Base-by-base conservation (phyloP, 1,284 basidiomycete species). In the Agaricales sp. region DNA sequence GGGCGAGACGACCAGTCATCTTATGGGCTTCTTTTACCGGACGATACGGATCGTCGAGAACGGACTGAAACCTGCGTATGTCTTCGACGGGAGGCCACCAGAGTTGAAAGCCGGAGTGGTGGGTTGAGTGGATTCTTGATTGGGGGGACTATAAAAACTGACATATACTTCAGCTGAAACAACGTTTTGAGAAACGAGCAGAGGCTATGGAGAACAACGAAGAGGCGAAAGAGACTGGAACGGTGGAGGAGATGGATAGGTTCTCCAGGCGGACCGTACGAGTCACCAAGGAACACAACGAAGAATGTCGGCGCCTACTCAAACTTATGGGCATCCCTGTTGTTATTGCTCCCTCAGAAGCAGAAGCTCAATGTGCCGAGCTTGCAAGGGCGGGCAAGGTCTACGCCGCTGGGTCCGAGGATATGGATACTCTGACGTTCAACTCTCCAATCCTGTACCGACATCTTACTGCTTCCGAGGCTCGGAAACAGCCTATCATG, bases 351-450 rank as follows among this genome's bases (percentile, higher is more conserved):
- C 95, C 96, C 0, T 94, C 92, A 46, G 96, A 99, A 70, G 96
- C 96, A 1, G 96, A 99, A 65, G 96, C 96, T 0, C 96, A 99
- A 62, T 99, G 96, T 58, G 96, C 96, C 1, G 95, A 99, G 65
- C 81, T 99, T 2, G 93, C 92, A 13, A 80, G 93, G 23, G 92
- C 92, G 6, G 94, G 92, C 50, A 95, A 96, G 71, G 91, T 85
- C 52, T 3, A 62, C 18, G 96, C 90, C 0, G 94, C 94, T 3
- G 96, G 96, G 3, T 97, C 93, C 0, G 96, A 99, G 68, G 96
- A 99, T 63, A 99, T 99, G 96, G 96, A 99, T 61, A 99, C 96
- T 2, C 79, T 99, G 41, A 99, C 96, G 0, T 99, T 99, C 71
- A 77, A 81, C 57, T 73, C 95, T 1, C 94, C 95, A 0, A 85